Conservation (phyloP, 176 grass and related monocot genomes). For the Oryza meridionalis region DNA sequence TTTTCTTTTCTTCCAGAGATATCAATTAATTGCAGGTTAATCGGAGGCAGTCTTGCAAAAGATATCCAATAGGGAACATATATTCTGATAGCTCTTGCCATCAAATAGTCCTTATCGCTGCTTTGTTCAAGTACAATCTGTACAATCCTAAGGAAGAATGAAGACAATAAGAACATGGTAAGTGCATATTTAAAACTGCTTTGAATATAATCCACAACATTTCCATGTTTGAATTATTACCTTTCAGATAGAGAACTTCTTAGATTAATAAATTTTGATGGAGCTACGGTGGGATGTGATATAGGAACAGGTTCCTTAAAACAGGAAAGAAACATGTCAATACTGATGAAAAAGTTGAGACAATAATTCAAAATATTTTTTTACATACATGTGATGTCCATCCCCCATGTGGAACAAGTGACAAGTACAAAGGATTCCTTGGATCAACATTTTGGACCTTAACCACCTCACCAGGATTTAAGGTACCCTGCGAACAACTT, state of each 20-base stretch:
- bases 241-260: conserved; percentile 82
- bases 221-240: conserved; percentile 51
- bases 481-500: conserved; percentile 65
- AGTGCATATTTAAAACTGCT: conserved; percentile 24
- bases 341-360: conserved; percentile 28
- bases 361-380: conserved; percentile 27
- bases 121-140: conserved; percentile 93
- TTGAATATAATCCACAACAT: conserved; percentile 28
- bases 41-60: conserved; percentile 75
- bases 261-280: conserved; percentile 78
- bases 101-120: conserved; percentile 77
- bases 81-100: conserved; percentile 78
- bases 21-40: conserved; percentile 63
- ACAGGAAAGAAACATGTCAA: conserved; percentile 46
- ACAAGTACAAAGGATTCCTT: conserved; percentile 77
- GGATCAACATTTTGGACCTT: conserved; percentile 82
- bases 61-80: conserved; percentile 99
- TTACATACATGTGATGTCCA: conserved; percentile 83
- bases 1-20: conserved; percentile 70
- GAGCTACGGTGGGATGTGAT: conserved; percentile 76
- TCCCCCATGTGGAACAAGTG: conserved; percentile 80
- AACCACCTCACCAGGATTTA: conserved; percentile 73
- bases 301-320: conserved; percentile 85
- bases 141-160: conserved; percentile 60
- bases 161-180: conserved; percentile 24